Evolutionary conservation across 192 early-diverging fungal species (phyloP), one percentile per base, ranked within the genome.

Genomic region (Haplosporangium gracile): DNA sequence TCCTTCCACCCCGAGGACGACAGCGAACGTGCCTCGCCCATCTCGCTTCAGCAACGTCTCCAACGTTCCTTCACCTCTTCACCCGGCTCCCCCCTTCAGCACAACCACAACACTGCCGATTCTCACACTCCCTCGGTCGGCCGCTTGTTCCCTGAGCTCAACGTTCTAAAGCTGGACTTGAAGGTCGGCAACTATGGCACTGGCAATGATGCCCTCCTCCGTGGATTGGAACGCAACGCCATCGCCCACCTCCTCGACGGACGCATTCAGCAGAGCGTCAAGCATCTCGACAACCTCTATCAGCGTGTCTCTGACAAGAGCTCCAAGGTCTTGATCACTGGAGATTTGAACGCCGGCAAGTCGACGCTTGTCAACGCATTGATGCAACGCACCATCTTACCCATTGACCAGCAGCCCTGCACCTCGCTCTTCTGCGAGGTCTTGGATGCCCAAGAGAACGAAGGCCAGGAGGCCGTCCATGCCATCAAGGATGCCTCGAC

Each of bases 331-430:
- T 89, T 99, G 26, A 97, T 99, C 68, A 98, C 98, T 20, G 99
- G 99, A 72, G 99, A 99, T 89, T 88, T 99, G 76, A 99, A 99
- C 80, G 97, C 97, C 16, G 99, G 99, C 68, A 99, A 99, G 90
- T 95, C 93, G 55, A 99, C 99, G 13, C 96, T 99, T 82, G 97
- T 99, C 39, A 99, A 99, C 82, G 96, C 99, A 40, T 89, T 99
- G 63, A 91, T 99, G 76, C 93, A 97, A 47, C 91, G 95, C 57
- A 94, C 97, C 73, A 92, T 99, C 22, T 92, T 99, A 32, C 99
- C 99, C 4, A 92, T 94, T 70, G 99, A 99, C 89, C 99, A 99
- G 88, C 97, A 99, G 88, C 99, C 99, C 22, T 98, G 97, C 91
- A 99, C 98, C 5, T 96, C 95, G 80, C 89, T 98, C 45, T 99